These are phyloP conservation scores for Quaeritorhiza haematococci DNA, from an alignment of 371 early-diverging fungal genomes.

Conservation along the genomic window DNA sequence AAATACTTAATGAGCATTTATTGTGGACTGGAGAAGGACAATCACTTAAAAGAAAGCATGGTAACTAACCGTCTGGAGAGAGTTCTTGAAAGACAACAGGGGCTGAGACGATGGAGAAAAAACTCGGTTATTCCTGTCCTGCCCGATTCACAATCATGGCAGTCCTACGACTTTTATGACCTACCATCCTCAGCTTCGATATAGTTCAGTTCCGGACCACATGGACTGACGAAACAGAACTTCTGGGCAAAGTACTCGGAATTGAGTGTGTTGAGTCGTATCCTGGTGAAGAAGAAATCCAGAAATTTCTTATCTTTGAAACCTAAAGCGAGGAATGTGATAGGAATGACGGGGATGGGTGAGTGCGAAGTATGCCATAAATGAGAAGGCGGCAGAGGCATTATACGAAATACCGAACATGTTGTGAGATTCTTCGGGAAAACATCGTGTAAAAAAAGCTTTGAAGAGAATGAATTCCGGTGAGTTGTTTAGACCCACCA, in stretches of 20 bases:
- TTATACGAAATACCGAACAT: too few relatives aligned
- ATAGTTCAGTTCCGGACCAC: slow-evolving; percentile 27
- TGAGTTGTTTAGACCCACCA: background rate
- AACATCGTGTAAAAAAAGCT: slow-evolving; percentile 24
- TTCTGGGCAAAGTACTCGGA: background rate
- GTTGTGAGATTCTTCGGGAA: slow-evolving; percentile 16
- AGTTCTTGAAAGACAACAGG: slow-evolving; percentile 30
- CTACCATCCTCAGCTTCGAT: slow-evolving; percentile 14
- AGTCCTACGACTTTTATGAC: background rate
- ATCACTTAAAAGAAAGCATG: too few relatives aligned
- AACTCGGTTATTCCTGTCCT: background rate
- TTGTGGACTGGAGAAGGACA: background rate
- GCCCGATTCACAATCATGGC: background rate
- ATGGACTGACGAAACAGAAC: slow-evolving; percentile 17
- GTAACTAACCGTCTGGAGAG: background rate
- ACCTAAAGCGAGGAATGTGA: slow-evolving; percentile 2
- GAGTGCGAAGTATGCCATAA: background rate
- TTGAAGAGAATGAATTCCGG: background rate
- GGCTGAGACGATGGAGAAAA: slow-evolving; percentile 3
- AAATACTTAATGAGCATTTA: too few relatives aligned
- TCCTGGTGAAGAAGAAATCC: slow-evolving; percentile 30
- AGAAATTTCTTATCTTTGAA: slow-evolving; percentile 32
- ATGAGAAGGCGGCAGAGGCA: background rate
- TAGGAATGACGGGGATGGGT: background rate
- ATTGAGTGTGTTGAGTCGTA: slow-evolving; percentile 9